These are phyloP conservation scores for Candida sojae DNA, from an alignment of 1,139 yeast genomes.

Conservation along the genomic window DNA sequence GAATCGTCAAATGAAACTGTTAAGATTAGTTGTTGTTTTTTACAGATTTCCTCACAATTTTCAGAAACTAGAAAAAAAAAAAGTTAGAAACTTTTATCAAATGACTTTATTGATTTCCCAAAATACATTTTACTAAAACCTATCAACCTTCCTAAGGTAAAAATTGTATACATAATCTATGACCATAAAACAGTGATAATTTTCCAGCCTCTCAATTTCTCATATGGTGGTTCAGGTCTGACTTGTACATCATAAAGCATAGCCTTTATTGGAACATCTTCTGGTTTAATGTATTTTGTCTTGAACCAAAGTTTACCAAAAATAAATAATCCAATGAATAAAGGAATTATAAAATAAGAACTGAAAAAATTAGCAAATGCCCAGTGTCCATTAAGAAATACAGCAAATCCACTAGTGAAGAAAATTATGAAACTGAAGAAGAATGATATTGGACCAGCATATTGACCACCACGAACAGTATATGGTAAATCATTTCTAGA, in stretches of 20 bases:
- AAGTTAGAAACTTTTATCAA: too few species aligned
- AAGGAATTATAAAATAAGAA: slow-evolving; percentile 39
- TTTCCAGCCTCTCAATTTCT: slow-evolving; percentile 27
- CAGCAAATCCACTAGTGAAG: slow-evolving; percentile 41
- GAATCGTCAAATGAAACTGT: too few species aligned
- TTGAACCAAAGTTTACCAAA: slow-evolving; percentile 31
- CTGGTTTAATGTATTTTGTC: slow-evolving; percentile 26
- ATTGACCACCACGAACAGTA: slow-evolving; percentile 23
- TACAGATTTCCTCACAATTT: too few species aligned
- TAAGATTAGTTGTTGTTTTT: too few species aligned
- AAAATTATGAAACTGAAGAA: slow-evolving; percentile 31
- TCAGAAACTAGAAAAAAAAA: too few species aligned
- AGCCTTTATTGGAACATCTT: slow-evolving; percentile 32
- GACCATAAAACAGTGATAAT: slow-evolving; percentile 26
- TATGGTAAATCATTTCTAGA: slow-evolving; percentile 38
- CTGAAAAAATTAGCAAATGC: slow-evolving; percentile 34
- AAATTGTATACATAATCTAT: slow-evolving; percentile 4
- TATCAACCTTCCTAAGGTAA: too few species aligned
- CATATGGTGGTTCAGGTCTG: slow-evolving; percentile 38
- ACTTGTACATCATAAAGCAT: slow-evolving; percentile 35
- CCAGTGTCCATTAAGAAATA: slow-evolving; percentile 38
- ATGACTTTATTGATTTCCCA: too few species aligned
- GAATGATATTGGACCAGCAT: slow-evolving; percentile 39
- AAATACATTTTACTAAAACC: too few species aligned
- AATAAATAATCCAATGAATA: slow-evolving; percentile 24